Evolutionary conservation across 805 yeast species (phyloP), one percentile per base, ranked within the genome.

Genomic region (Schwanniomyces occidentalis): DNA sequence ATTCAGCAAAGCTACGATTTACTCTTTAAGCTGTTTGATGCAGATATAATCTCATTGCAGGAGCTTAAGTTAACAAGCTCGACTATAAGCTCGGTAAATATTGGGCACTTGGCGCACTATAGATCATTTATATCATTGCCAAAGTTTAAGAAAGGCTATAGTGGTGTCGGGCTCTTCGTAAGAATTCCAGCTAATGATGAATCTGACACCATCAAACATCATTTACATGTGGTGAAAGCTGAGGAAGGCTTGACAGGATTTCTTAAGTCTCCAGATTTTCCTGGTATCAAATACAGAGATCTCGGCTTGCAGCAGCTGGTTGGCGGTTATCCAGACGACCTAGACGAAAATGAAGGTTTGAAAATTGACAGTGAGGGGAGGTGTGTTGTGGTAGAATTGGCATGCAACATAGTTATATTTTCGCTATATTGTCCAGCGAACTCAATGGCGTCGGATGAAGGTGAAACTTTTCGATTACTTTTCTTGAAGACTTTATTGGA

Each of bases 231-330:
- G 1, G 32, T 74, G 3, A 78, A 75, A 44, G 96, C 90, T 0
- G 98, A 93, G 53, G 96, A 91, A 57, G 99, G 99, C 0, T 65
- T 93, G 6, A 84, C 96, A 0, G 99, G 98, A 0, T 61, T 64
- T 40, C 52, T 79, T 18, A 45, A 45, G 19, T 39, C 49, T 8
- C 49, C 49, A 3, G 40, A 35, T 16, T 31, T 36, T 27, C 35
- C 27, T n/a, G 34, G 22, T 12, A 24, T 19, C 6, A n/a, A 32
- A 2, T 52, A 44, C 28, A 37, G 52, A 27, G 49, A 45, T 23
- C 24, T 38, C 7, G 30, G 47, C 48, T 4, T 59, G 54, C 47
- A 40, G 58, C 18, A 37, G 8, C 45, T 73, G 5, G 85, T 88
- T 25, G 95, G 96, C 16, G 95, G 93, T 0, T 89, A 88, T 49